phyloP scores from a whole-genome alignment of 129 eudicot genomes.

The Oenanthe sinensis region DNA sequence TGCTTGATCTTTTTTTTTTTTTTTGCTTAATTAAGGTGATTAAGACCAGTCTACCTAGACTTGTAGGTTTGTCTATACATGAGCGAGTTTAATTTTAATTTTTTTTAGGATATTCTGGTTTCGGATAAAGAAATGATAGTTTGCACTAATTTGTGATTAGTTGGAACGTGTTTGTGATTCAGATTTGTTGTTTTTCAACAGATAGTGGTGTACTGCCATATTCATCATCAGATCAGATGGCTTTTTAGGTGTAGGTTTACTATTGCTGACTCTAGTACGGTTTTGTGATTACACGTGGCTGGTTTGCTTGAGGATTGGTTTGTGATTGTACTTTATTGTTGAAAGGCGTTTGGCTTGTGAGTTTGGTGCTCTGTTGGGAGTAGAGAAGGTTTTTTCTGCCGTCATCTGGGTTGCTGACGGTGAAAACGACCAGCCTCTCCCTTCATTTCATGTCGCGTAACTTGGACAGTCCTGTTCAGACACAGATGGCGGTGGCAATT shows the following conservation, averaged over 20 bases:
- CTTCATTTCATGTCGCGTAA: conserved; percentile 45
- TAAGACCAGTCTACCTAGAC: background rate
- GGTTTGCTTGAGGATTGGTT: conserved; percentile 25
- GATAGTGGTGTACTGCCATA: conserved; percentile 18
- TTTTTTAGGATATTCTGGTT: too few relatives aligned
- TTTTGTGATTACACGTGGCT: conserved; percentile 12
- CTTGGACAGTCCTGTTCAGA: conserved; percentile 63
- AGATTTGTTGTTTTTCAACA: conserved; percentile 9
- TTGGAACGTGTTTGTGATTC: background rate
- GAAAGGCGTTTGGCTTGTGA: conserved; percentile 23
- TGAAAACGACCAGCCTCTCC: conserved; percentile 11
- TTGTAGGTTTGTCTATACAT: too few relatives aligned
- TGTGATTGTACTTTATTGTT: background rate
- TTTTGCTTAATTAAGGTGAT: background rate
- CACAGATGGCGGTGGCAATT: conserved; percentile 73
- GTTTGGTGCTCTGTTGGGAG: conserved; percentile 43
- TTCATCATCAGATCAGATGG: conserved; percentile 21
- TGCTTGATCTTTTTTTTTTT: background rate
- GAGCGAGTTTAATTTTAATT: background rate
- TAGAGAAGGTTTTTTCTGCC: conserved; percentile 28
- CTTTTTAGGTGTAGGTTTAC: conserved; percentile 21
- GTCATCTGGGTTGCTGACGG: conserved; percentile 31
- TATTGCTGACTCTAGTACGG: background rate
- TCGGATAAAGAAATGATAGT: too few relatives aligned
- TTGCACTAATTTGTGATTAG: too few relatives aligned